Conservation (phyloP, 2,329 filamentous ascomycete species). For the Apiospora hydei region DNA sequence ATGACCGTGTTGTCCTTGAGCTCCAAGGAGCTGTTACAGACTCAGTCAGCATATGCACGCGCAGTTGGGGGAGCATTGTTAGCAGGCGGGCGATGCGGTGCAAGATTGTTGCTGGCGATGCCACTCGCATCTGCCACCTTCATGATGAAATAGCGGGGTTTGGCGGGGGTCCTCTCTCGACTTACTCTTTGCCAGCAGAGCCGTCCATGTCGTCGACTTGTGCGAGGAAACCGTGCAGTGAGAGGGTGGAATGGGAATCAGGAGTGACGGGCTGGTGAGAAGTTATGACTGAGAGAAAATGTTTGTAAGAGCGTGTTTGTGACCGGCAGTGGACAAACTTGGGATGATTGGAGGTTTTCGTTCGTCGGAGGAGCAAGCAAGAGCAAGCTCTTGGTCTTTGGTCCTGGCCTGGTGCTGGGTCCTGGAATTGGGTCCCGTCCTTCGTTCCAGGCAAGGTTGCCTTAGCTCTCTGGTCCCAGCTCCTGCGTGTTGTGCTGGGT, state of each 20-base stretch:
- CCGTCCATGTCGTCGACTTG: slow-evolving; percentile 34
- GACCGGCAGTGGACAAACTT: background rate
- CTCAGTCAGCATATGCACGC: slow-evolving; percentile 4
- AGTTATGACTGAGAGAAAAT: slow-evolving; percentile 8
- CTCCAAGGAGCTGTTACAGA: slow-evolving; percentile 74
- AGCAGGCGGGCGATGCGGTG: background rate
- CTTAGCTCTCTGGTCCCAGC: background rate
- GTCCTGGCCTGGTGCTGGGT: background rate
- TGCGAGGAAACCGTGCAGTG: background rate
- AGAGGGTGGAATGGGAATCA: background rate
- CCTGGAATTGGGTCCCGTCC: too few species aligned
- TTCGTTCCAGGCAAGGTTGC: background rate
- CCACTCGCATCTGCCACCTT: slow-evolving; percentile 1
- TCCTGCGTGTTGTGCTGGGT: background rate
- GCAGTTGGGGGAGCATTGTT: background rate
- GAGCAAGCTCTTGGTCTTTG: background rate
- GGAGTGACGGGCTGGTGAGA: background rate
- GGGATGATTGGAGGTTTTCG: slow-evolving; percentile 16
- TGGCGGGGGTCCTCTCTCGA: slow-evolving; percentile 39
- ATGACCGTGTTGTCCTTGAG: slow-evolving; percentile 99
- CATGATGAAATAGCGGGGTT: slow-evolving; percentile 42
- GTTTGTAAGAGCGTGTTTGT: slow-evolving; percentile 17
- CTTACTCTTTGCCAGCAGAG: slow-evolving; percentile 41
- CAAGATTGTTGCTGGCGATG: background rate
- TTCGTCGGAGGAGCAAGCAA: slow-evolving; percentile 7